A percentile compares a stretch with the other conserved stretches of the same genome.
Evolutionary conservation across 2,329 filamentous ascomycete genomes (phyloP).

Genomic region (Scedosporium aurantiacum): DNA sequence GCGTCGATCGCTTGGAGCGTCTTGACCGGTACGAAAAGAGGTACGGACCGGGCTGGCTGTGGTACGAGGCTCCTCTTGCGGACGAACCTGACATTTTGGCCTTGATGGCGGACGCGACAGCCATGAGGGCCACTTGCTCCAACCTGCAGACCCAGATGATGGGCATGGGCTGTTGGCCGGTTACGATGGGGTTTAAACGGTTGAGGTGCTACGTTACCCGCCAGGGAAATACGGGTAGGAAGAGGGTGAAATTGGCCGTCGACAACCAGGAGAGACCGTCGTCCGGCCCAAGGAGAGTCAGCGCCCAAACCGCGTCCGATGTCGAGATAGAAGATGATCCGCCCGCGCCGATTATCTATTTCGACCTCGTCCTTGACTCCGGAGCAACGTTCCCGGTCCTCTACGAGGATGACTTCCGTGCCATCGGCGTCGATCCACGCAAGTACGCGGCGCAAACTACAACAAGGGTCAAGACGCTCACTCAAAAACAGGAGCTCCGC

Average conservation of each 20-base stretch:
- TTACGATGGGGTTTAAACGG: conserved; percentile 18
- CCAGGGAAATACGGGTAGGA: background rate
- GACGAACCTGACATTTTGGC: conserved; percentile 10
- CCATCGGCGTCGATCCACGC: conserved; percentile 20
- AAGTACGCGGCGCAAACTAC: conserved; percentile 26
- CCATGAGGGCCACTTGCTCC: conserved; percentile 19
- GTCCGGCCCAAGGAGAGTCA: too few relatives aligned
- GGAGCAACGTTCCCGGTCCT: conserved; percentile 31
- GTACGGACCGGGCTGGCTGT: conserved; percentile 31
- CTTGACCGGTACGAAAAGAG: conserved; percentile 25
- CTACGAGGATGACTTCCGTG: conserved; percentile 20
- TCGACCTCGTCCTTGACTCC: conserved; percentile 27
- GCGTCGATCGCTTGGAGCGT: conserved; percentile 23
- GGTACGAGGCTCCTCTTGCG: conserved; percentile 32
- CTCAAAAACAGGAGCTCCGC: conserved; percentile 10
- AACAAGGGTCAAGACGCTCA: conserved; percentile 13
- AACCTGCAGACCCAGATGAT: conserved; percentile 15
- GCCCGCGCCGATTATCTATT: conserved; percentile 18
- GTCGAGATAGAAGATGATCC: conserved; percentile 5
- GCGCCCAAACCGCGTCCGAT: too few relatives aligned
- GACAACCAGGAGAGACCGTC: background rate
- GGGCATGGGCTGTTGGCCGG: conserved; percentile 19
- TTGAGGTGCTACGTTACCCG: conserved; percentile 2
- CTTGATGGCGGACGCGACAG: conserved; percentile 10
- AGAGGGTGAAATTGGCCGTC: background rate